Evolutionary conservation across 352 stramenopile species (phyloP), one percentile per base, ranked within the genome.

Genomic region (Phytopythium cucurbitacearum): DNA sequence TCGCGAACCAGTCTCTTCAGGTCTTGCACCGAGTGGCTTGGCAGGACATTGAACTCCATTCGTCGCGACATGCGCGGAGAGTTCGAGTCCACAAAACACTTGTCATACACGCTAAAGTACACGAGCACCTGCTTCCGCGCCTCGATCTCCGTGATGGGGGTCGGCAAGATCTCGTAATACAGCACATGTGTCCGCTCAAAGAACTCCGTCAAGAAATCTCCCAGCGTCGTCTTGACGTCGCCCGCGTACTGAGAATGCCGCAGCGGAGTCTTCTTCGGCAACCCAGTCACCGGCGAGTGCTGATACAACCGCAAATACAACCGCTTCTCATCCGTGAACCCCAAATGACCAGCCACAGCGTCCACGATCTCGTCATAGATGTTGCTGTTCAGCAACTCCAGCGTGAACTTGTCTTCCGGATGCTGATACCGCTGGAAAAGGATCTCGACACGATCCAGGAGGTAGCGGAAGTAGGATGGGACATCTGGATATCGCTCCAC

Each of bases 111-210:
- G 56, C 83, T 92, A 21, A 91, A 62, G 53, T 89, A 80, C 16
- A 95, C 73, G 3, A 73, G 13, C 10, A 93, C 60, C 55, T 91
- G 76, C 52, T 89, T 91, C 66, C 93, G 94, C 1, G 80, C 77
- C 57, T 95, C 85, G 45, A 95, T 84, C 54, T 93, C 81, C 1
- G 80, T 90, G 65, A 95, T 93, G 7, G 81, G 76, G 41, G 89
- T 66, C 7, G 64, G 51, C 3, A 94, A 59, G 8, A 91, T 51
- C 59, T 94, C 85, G 49, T 84, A 91, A 53, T 95, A 85, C 50
- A 94, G 57, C 7, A 73, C 61, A 28, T 63, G 85, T 2, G 81
- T 86, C 12, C 78, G 73, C 42, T 92, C 80, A 45, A 82, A 59
- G 46, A 89, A 91, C 40, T 91, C 79, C 0, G 76, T 85, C 11